Percentiles rank a stretch among this genome's conserved stretches.
Conservation (phyloP, 2,329 filamentous ascomycete genomes). For the Xylaria sp. region DNA sequence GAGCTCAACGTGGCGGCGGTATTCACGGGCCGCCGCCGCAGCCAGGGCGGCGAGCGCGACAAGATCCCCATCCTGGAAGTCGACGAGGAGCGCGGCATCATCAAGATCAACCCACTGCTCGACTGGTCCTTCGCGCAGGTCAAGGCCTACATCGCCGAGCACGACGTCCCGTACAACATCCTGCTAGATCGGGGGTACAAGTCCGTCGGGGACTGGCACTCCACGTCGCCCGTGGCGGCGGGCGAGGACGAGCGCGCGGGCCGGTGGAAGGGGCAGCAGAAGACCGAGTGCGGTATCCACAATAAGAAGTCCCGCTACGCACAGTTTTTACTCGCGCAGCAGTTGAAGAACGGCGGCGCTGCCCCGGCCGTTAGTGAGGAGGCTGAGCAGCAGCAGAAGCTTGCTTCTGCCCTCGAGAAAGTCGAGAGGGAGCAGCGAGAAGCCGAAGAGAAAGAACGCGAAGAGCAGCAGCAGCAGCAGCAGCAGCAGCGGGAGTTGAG, state of each 20-base stretch:
- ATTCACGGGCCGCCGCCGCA: conserved; percentile 89
- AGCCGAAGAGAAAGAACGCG: conserved; percentile 26
- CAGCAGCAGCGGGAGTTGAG: conserved; percentile 17
- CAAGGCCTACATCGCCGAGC: conserved; percentile 83
- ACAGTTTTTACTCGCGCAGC: conserved; percentile 79
- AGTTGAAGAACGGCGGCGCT: conserved; percentile 50
- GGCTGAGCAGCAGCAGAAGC: conserved; percentile 38
- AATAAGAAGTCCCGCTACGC: conserved; percentile 96
- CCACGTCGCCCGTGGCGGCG: conserved; percentile 87
- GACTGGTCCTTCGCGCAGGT: conserved; percentile 95
- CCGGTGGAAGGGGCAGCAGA: conserved; percentile 94
- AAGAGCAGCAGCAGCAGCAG: conserved; percentile 19
- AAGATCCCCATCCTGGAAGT: conserved; percentile 92
- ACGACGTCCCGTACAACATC: conserved; percentile 93
- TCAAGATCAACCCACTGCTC: conserved; percentile 98
- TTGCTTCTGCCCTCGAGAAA: conserved; percentile 31
- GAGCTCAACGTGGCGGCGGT: conserved; percentile 90
- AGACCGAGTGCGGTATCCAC: conserved; percentile 99
- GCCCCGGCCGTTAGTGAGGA: conserved; percentile 38
- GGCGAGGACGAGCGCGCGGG: conserved; percentile 96
- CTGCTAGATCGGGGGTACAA: conserved; percentile 96
- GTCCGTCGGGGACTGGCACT: conserved; percentile 98
- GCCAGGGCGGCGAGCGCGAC: conserved; percentile 92
- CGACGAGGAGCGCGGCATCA: conserved; percentile 84
- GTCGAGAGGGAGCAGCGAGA: conserved; percentile 30